Evolutionary conservation across 805 yeast genomes (phyloP).

Genomic region (Komagataella pseudopastoris): DNA sequence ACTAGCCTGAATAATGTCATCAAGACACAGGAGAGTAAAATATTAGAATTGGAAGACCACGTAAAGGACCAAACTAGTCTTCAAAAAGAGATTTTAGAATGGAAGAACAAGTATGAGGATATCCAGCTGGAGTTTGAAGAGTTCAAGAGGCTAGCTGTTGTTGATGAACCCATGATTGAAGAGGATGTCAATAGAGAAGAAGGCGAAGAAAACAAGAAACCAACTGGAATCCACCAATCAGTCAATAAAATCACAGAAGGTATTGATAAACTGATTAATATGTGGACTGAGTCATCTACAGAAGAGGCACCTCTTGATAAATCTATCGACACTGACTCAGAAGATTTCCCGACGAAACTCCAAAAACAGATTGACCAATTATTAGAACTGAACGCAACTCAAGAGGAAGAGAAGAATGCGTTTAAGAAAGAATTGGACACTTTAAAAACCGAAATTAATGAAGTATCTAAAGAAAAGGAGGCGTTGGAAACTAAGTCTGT

Average conservation of each 20-base stretch:
- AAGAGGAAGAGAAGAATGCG: slow-evolving; percentile 17
- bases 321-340: slow-evolving; percentile 1
- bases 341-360: slow-evolving; percentile 22
- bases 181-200: slow-evolving; percentile 17
- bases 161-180: slow-evolving; percentile 18
- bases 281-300: slow-evolving; percentile 4
- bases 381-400: slow-evolving; percentile 16
- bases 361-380: slow-evolving; percentile 47
- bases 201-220: slow-evolving; percentile 7
- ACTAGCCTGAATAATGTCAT: slow-evolving; percentile 39
- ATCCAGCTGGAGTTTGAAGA: slow-evolving; percentile 29
- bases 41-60: slow-evolving; percentile 24
- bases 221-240: slow-evolving; percentile 3
- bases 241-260: slow-evolving; percentile 5
- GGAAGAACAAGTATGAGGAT: slow-evolving; percentile 30
- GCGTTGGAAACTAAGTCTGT: slow-evolving; percentile 5
- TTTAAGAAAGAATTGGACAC: slow-evolving; percentile 19
- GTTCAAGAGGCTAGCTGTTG: slow-evolving; percentile 12
- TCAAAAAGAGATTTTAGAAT: slow-evolving; percentile 30
- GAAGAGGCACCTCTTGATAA: slow-evolving; percentile 3
- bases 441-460: slow-evolving; percentile 2
- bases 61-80: slow-evolving; percentile 29
- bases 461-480: not conserved
- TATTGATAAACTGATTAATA: slow-evolving; percentile 8
- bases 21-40: slow-evolving; percentile 33